Evolutionary conservation across 2,329 filamentous ascomycete genomes (phyloP).

Genomic region (Paecilomyces formosus): DNA sequence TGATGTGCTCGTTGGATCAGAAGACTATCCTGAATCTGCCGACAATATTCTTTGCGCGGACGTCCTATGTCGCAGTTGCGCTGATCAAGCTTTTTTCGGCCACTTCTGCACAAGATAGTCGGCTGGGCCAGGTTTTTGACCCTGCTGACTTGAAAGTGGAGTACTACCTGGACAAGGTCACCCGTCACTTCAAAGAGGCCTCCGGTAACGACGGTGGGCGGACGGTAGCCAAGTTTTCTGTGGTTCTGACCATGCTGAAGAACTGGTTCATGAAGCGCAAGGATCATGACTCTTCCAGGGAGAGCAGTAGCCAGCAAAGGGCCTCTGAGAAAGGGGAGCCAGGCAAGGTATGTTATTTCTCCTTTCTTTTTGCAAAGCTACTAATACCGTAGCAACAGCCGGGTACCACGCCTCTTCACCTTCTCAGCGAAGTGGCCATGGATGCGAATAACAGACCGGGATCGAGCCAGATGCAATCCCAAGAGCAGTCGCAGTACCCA

Average conservation of each 20-base stretch:
- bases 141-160: constrained; percentile 59
- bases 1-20: constrained; percentile 56
- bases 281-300: constrained; percentile 20
- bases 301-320: constrained; percentile 13
- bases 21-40: constrained; percentile 56
- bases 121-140: constrained; percentile 63
- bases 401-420: constrained; percentile 27
- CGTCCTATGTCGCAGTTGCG: constrained; percentile 64
- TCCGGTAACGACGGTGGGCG: constrained; percentile 58
- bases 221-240: constrained; percentile 61
- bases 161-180: constrained; percentile 61
- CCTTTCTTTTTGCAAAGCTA: neutral
- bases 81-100: constrained; percentile 68
- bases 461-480: neutral
- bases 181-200: constrained; percentile 59
- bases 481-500: neutral
- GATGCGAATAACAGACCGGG: constrained; percentile 11
- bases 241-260: constrained; percentile 63
- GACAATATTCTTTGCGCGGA: constrained; percentile 63
- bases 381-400: constrained; percentile 3
- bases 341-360: neutral
- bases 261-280: constrained; percentile 57
- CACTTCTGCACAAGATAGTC: constrained; percentile 55
- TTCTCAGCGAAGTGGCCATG: constrained; percentile 36
- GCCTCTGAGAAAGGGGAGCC: constrained; percentile 2